A percentile compares a stretch with the other conserved stretches of the same genome.
phyloP scores from a whole-genome alignment of 2,329 filamentous ascomycete species.

The Spiromastix sp. region DNA sequence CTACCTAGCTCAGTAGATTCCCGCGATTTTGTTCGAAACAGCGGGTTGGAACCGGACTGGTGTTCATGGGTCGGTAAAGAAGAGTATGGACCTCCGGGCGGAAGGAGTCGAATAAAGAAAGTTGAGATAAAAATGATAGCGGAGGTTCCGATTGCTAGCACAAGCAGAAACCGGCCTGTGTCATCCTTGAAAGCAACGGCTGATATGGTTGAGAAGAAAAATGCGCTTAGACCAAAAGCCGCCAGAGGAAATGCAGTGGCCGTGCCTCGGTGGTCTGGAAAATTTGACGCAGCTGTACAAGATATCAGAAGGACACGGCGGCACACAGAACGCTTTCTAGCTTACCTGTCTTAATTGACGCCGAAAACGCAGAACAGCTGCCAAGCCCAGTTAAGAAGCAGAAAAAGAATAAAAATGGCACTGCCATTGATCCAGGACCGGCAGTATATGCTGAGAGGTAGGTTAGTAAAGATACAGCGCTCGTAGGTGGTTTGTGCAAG shows the following conservation, averaged over 20 bases:
- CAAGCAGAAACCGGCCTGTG: slow-evolving; percentile 67
- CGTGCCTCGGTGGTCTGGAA: slow-evolving; percentile 81
- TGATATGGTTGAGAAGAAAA: slow-evolving; percentile 83
- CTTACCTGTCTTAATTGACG: slow-evolving; percentile 65
- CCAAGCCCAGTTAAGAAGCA: slow-evolving; percentile 79
- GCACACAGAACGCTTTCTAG: neutral
- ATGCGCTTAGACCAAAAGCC: slow-evolving; percentile 87
- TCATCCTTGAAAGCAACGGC: slow-evolving; percentile 71
- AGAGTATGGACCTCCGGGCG: slow-evolving; percentile 40
- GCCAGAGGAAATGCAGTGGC: slow-evolving; percentile 89
- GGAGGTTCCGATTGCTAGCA: slow-evolving; percentile 72
- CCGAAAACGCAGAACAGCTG: slow-evolving; percentile 82
- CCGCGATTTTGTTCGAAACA: slow-evolving; percentile 23
- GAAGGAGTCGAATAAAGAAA: slow-evolving; percentile 73
- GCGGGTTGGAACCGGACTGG: slow-evolving; percentile 19
- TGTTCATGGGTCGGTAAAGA: slow-evolving; percentile 29
- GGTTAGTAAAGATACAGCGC: slow-evolving; percentile 1
- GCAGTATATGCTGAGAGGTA: slow-evolving; percentile 60
- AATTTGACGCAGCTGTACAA: slow-evolving; percentile 67
- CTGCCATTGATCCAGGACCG: slow-evolving; percentile 48
- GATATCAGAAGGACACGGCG: neutral
- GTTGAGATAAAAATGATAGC: slow-evolving; percentile 64
- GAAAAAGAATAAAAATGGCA: slow-evolving; percentile 62
- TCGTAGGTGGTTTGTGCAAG: slow-evolving; percentile 5
- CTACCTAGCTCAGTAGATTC: slow-evolving; percentile 28